Percentiles rank a stretch among this genome's conserved stretches.
phyloP scores from a whole-genome alignment of 352 stramenopile genomes.

The Globisporangium canariense region DNA sequence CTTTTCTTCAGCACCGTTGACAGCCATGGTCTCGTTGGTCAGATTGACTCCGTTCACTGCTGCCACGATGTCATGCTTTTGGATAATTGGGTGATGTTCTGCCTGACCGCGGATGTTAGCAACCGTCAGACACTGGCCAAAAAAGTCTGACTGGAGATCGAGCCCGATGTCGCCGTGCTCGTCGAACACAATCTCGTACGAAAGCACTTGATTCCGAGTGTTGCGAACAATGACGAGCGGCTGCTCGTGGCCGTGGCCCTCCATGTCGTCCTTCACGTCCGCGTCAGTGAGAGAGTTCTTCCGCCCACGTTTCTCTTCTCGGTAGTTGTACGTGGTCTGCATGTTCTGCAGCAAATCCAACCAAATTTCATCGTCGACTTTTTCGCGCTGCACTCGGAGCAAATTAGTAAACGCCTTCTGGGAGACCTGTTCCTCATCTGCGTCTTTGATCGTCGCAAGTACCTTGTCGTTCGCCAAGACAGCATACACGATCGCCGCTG shows the following conservation, averaged over 20 bases:
- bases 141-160: conserved; percentile 50
- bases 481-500: conserved; percentile 39
- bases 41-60: conserved; percentile 31
- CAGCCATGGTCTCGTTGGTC: conserved; percentile 23
- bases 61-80: conserved; percentile 54
- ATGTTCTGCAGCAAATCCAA: conserved; percentile 43
- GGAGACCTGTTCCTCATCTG: conserved; percentile 31
- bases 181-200: conserved; percentile 57
- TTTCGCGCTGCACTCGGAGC: conserved; percentile 33
- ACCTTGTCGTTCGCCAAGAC: conserved; percentile 50
- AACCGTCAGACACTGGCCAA: conserved; percentile 50
- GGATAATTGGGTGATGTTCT: conserved; percentile 38
- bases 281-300: conserved; percentile 20
- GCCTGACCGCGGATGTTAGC: conserved; percentile 31
- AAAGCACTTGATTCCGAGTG: conserved; percentile 59
- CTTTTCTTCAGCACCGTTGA: conserved; percentile 31
- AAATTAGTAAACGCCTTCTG: conserved; percentile 45
- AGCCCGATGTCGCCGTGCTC: conserved; percentile 40
- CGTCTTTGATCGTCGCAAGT: conserved; percentile 33
- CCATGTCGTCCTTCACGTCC: conserved; percentile 3
- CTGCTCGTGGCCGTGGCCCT: conserved; percentile 22
- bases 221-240: conserved; percentile 52
- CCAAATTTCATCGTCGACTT: conserved; percentile 49
- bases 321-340: conserved; percentile 42
- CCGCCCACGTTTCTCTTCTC: conserved; percentile 13